phyloP scores from a whole-genome alignment of 1,284 basidiomycete genomes.

The Trichosporon ovoides region DNA sequence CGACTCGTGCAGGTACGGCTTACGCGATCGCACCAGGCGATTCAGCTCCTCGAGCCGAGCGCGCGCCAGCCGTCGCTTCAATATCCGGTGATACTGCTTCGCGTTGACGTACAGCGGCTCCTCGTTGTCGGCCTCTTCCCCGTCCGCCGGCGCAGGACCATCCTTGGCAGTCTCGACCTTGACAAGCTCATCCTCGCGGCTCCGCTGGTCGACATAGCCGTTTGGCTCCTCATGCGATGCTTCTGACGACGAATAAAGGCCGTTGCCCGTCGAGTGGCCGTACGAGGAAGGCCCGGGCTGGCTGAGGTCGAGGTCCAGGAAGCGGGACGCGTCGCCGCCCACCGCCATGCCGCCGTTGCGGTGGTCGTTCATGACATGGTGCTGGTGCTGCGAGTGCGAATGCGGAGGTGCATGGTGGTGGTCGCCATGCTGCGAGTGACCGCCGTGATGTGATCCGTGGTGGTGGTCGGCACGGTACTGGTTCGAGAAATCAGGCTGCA shows the following conservation, averaged over 20 bases:
- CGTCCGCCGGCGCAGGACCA: slow-evolving; percentile 16
- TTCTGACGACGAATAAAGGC: slow-evolving; percentile 16
- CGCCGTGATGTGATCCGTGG: slow-evolving; percentile 5
- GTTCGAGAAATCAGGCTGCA: slow-evolving; percentile 17
- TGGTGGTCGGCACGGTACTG: slow-evolving; percentile 15
- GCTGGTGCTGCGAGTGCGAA: slow-evolving; percentile 4
- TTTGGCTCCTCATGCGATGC: slow-evolving; percentile 10
- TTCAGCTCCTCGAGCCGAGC: slow-evolving; percentile 87
- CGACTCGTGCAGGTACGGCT: slow-evolving; percentile 97
- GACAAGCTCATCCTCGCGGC: slow-evolving; percentile 19
- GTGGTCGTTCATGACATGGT: slow-evolving; percentile 13
- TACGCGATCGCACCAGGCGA: slow-evolving; percentile 79
- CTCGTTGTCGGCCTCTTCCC: slow-evolving; percentile 60
- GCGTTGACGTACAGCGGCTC: slow-evolving; percentile 96
- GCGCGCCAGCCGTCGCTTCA: slow-evolving; percentile 81
- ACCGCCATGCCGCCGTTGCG: slow-evolving; percentile 13
- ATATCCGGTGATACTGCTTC: slow-evolving; percentile 93
- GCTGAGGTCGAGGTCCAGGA: slow-evolving; percentile 30
- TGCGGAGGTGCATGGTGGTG: slow-evolving; percentile 2
- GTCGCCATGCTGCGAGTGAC: slow-evolving; percentile 10
- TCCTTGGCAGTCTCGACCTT: slow-evolving; percentile 25
- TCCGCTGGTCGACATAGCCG: slow-evolving; percentile 6
- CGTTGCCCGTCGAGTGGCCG: slow-evolving; percentile 10
- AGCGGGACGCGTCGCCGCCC: slow-evolving; percentile 24
- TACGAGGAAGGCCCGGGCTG: slow-evolving; percentile 35